A percentile compares a stretch with the other conserved stretches of the same genome.
phyloP scores from a whole-genome alignment of 2,329 filamentous ascomycete species.

The Emmonsia crescens region DNA sequence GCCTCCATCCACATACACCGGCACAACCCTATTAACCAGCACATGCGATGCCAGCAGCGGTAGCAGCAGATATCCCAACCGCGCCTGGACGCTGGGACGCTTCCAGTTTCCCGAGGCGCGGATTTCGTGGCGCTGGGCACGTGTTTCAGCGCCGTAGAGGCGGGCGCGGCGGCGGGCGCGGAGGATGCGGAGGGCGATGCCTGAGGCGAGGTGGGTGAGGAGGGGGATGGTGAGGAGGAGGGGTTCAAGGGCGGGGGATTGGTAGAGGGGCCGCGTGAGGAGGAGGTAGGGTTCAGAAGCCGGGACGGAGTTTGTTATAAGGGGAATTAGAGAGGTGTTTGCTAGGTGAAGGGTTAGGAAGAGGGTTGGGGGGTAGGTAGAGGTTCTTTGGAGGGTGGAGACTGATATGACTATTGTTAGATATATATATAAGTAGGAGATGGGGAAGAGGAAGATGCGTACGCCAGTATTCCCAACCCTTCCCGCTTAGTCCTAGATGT shows the following conservation, averaged over 20 bases:
- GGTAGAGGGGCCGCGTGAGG: constrained; percentile 84
- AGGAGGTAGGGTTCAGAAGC: constrained; percentile 77
- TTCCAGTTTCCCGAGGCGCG: constrained; percentile 50
- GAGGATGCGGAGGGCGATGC: constrained; percentile 64
- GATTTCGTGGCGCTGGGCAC: constrained; percentile 35
- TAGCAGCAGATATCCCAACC: constrained; percentile 60
- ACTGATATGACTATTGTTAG: constrained; percentile 39
- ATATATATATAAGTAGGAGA: too few species aligned
- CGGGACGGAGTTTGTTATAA: constrained; percentile 59
- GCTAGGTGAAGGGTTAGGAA: constrained; percentile 68
- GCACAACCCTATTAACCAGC: constrained; percentile 64
- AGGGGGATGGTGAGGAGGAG: constrained; percentile 67
- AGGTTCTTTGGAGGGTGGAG: constrained; percentile 72
- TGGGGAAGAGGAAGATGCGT: constrained; percentile 22
- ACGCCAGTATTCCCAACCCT: constrained; percentile 67
- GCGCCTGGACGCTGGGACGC: constrained; percentile 54
- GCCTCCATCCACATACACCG: constrained; percentile 67
- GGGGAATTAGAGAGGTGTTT: constrained; percentile 72
- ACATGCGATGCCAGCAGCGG: constrained; percentile 60
- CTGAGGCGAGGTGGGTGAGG: constrained; percentile 63
- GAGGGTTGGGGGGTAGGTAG: constrained; percentile 69
- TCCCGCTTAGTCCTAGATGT: constrained; percentile 50
- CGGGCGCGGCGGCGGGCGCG: constrained; percentile 59
- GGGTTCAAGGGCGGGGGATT: constrained; percentile 69
- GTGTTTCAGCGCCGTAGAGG: constrained; percentile 62